phyloP scores from a whole-genome alignment of 1,284 basidiomycete genomes.

The Agaricales sp. region DNA sequence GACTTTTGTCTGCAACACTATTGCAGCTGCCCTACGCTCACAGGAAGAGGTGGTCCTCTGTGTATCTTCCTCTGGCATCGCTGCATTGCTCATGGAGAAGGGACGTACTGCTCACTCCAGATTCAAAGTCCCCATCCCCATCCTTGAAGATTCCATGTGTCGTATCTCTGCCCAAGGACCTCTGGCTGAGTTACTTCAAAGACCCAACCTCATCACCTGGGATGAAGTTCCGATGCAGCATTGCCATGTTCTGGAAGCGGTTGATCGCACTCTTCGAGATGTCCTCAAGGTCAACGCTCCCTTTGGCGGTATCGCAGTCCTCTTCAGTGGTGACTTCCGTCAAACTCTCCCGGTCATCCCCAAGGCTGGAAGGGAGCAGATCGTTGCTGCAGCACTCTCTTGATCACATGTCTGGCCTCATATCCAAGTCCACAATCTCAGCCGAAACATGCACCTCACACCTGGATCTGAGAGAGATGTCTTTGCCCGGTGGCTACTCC shows the following conservation, averaged over 20 bases:
- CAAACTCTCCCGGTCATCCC: conserved; percentile 30
- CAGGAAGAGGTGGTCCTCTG: too few relatives aligned
- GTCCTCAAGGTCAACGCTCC: conserved; percentile 16
- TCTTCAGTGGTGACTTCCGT: conserved; percentile 33
- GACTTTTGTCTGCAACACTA: too few relatives aligned
- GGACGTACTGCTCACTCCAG: too few relatives aligned
- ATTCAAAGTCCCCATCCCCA: too few relatives aligned
- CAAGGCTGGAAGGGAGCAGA: conserved; percentile 17
- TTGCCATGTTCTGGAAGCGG: conserved; percentile 18
- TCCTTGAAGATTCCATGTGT: conserved; percentile 17
- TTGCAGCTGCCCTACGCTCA: too few relatives aligned
- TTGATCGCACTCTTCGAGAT: conserved; percentile 23
- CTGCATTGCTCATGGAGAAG: too few relatives aligned
- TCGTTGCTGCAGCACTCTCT: conserved; percentile 19
- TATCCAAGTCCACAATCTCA: conserved; percentile 15
- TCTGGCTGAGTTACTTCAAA: conserved; percentile 17
- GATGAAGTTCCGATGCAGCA: conserved; percentile 28
- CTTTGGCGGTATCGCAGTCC: conserved; percentile 30
- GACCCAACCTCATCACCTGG: conserved; percentile 23
- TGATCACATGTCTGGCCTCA: conserved; percentile 18
- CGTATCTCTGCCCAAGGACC: conserved; percentile 17
- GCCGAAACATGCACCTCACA: conserved; percentile 20
- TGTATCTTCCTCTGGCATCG: too few relatives aligned
- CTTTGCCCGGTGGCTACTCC: conserved; percentile 22
- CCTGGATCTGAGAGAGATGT: conserved; percentile 10